Conservation (phyloP, 148 eudicot species). For the Tetragonia tetragonoides region DNA sequence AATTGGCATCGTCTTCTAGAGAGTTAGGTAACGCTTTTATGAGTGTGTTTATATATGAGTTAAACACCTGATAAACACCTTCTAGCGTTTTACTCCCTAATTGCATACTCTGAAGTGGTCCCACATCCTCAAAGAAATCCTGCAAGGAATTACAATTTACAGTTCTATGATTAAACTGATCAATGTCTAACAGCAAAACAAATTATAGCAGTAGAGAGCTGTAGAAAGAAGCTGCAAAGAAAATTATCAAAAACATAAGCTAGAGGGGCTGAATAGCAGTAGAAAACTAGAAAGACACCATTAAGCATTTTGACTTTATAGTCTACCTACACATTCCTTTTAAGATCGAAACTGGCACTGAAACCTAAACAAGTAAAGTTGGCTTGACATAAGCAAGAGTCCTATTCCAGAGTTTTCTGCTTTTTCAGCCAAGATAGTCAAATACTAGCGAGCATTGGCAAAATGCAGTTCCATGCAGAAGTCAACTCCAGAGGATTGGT, state of each 20-base stretch:
- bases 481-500: too few species aligned
- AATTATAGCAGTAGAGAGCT: too few species aligned
- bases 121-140: slow-evolving; percentile 96
- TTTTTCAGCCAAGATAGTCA: too few species aligned
- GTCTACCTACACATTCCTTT: too few species aligned
- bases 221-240: too few species aligned
- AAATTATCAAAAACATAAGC: background rate
- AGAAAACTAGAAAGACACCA: background rate
- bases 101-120: slow-evolving; percentile 85
- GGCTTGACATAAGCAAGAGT: too few species aligned
- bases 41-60: slow-evolving; percentile 72
- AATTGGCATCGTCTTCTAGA: slow-evolving; percentile 74
- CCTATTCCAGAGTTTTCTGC: too few species aligned
- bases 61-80: slow-evolving; percentile 84
- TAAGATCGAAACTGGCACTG: background rate
- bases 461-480: too few species aligned
- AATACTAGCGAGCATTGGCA: too few species aligned
- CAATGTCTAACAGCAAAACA: background rate
- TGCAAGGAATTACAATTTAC: slow-evolving; percentile 24
- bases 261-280: background rate
- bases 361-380: background rate
- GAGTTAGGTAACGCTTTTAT: slow-evolving; percentile 92
- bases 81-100: slow-evolving; percentile 86
- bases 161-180: background rate
- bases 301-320: too few species aligned